phyloP scores from a whole-genome alignment of 2,329 filamentous ascomycete genomes.

The Exserohilum rostratum region DNA sequence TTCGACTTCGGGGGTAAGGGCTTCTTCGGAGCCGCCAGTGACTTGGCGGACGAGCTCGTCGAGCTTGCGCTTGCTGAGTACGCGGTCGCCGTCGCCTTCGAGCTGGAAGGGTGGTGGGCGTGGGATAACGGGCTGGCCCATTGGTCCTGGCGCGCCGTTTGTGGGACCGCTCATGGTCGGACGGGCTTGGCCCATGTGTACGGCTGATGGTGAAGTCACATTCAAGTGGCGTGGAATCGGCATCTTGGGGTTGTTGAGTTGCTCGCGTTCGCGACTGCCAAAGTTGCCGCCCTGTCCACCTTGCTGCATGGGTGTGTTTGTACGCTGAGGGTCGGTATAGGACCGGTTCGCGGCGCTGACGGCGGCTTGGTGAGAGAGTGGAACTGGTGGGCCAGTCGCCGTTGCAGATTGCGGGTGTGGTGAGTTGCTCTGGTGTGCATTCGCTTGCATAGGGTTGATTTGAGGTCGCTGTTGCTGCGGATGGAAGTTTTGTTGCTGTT shows the following conservation, averaged over 20 bases:
- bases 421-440: conserved; percentile 45
- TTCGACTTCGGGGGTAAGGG: conserved; percentile 89
- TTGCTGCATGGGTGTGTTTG: conserved; percentile 43
- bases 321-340: conserved; percentile 46
- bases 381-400: conserved; percentile 42
- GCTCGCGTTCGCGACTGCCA: conserved; percentile 47
- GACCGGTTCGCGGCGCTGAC: conserved; percentile 51
- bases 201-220: conserved; percentile 73
- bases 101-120: conserved; percentile 84
- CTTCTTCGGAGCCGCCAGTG: conserved; percentile 80
- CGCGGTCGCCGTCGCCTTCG: conserved; percentile 88
- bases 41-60: conserved; percentile 95
- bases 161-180: conserved; percentile 84
- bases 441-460: conserved; percentile 46
- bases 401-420: conserved; percentile 47
- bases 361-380: conserved; percentile 54
- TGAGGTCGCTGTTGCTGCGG: conserved; percentile 42
- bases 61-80: conserved; percentile 97
- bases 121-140: conserved; percentile 83
- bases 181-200: conserved; percentile 72
- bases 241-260: conserved; percentile 67
- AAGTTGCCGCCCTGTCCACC: conserved; percentile 39
- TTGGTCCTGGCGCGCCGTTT: conserved; percentile 77
- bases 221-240: conserved; percentile 83
- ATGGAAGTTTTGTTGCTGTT: conserved; percentile 39